Evolutionary conservation across 1,139 yeast genomes (phyloP).

Genomic region (Zygoascus sp.): DNA sequence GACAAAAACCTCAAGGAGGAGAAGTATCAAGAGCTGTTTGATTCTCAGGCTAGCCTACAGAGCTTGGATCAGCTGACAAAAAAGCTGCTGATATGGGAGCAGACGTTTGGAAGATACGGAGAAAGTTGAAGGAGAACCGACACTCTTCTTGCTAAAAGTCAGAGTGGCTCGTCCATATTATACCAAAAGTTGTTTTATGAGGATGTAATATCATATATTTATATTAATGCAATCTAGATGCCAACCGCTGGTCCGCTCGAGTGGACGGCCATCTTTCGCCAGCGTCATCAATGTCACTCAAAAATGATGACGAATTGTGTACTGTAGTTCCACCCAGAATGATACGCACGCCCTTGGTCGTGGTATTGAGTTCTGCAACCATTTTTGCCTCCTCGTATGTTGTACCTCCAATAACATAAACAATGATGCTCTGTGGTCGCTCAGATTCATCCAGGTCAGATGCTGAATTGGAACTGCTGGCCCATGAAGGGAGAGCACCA

Average conservation of each 20-base stretch:
- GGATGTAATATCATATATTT: constrained; percentile 3
- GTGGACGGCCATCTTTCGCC: constrained; percentile 27
- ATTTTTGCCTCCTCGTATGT: constrained; percentile 90
- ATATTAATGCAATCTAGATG: constrained; percentile 12
- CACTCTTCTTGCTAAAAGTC: too few species aligned
- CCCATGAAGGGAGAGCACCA: constrained; percentile 28
- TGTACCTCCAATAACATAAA: constrained; percentile 84
- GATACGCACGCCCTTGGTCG: constrained; percentile 48
- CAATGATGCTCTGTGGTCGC: constrained; percentile 66
- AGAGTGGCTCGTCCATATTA: too few species aligned
- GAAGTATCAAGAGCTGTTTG: constrained; percentile 38
- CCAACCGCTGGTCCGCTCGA: constrained; percentile 12
- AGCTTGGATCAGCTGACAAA: constrained; percentile 69
- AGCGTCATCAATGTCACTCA: constrained; percentile 35
- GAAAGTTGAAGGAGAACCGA: neutral
- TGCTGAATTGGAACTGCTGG: constrained; percentile 28
- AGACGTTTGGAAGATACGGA: constrained; percentile 51
- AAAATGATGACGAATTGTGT: constrained; percentile 55
- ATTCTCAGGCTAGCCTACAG: constrained; percentile 52
- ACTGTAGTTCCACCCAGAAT: constrained; percentile 77
- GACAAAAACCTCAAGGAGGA: constrained; percentile 12
- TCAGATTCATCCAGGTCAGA: constrained; percentile 26
- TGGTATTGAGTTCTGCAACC: constrained; percentile 63
- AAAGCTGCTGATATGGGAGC: constrained; percentile 72
- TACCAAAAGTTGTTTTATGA: too few species aligned